Base-by-base conservation (phyloP, 202 grass and related monocot species). In the Brachypodium distachyon region DNA sequence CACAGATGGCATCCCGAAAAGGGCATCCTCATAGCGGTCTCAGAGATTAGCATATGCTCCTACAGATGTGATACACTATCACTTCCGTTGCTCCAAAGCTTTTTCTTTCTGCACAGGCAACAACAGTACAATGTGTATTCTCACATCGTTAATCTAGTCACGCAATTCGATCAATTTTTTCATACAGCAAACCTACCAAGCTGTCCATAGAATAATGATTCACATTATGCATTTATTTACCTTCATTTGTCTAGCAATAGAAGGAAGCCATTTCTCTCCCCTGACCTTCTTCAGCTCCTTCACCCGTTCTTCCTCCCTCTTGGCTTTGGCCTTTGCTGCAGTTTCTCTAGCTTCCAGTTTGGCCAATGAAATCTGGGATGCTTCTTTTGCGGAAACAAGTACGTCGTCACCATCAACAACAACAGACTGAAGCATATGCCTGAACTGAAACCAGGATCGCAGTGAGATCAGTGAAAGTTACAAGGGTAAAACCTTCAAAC, bases 241-340 rank as follows among this genome's bases (percentile, higher is more conserved):
- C 82, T 90, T 75, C 84, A 92, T 88, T 84, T 97, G 57, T 75
- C 74, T 94, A 72, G 87, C 89, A 82, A 94, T 73, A 42, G 95
- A 94, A 94, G 91, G 95, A 87, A 97, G 95, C 95, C 95, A 97
- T 85, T 86, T 92, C 89, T 97, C 95, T 84, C 95, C 95, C 73
- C 95, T 94, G 33, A 86, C 50, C 57, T 88, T 94, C 56, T 92
- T 97, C 46, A 94, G 82, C 63, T 88, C 50, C 19, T n/a, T 44
- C 49, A 97, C 86, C 54, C 91, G 90, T 82, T 94, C 91, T 88
- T 97, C 91, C 76, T 94, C 95, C 77, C 62, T 88, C 82, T 90
- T 88, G 44, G 91, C 87, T 70, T 82, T 87, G 70, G 74, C 84
- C 38, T 92, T 94, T 13, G 48, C 82, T 27, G 77, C 79, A 70